Base-by-base conservation (phyloP, 768 basidiomycete species). In the Boletus sp. region DNA sequence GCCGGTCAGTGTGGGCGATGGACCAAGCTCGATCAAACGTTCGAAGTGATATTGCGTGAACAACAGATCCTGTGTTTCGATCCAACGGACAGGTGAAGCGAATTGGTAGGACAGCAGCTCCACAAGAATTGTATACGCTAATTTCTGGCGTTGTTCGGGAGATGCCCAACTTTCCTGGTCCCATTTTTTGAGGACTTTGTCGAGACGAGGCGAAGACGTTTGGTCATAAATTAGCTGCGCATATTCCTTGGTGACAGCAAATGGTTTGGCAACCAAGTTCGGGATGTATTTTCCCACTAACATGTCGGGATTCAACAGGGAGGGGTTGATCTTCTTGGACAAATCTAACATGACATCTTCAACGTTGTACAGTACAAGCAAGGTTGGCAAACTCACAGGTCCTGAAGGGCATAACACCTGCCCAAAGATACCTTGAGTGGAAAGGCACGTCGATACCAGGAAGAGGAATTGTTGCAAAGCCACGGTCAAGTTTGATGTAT, bases 391-490 rank as follows among this genome's bases (percentile, higher is more conserved):
- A 81, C 90, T 74, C 67, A 93, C 90, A 97, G 53, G 93, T 91
- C 62, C 94, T 85, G 90, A 97, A 96, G 10, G 95, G 92, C 85
- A 96, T 81, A 29, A 97, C 94, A 68, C 94, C 94, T 15, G 95
- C 95, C 97, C 97, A 99, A 37, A 99, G 82, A 74, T 98, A 99
- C 55, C 95, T 89, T 4, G 97, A 98, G 72, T 99, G 97, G 90
- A 99, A 99, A 5, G 97, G 97, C 1, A 99, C 97, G 64, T 98
- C 97, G 63, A 99, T 98, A 57, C 96, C 96, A 37, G 95, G 92
- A 37, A 96, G 80, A 39, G 93, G 93, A 54, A 95, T 95, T 19
- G 93, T 94, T 1, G 96, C 96, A 63, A 94, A 97, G 8, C 97
- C 97, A 64, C 97, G 90, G 63, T 99, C 96, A 48, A 99, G 84